Evolutionary conservation across 257 asterid species (phyloP), one percentile per base, ranked within the genome.

Genomic region (Euphrasia confusa): DNA sequence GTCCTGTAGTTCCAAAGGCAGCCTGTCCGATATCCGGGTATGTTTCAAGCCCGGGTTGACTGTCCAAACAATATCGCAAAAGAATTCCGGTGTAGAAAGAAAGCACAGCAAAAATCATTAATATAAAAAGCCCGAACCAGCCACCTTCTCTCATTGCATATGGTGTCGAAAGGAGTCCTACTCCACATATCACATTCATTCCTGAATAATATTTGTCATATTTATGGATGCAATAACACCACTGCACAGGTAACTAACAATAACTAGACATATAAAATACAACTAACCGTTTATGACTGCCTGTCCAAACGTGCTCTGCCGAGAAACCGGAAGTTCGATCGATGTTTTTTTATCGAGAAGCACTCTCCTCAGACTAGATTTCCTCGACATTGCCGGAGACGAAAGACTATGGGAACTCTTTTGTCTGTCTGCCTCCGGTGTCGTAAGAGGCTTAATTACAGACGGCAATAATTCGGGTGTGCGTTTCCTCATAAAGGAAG

Each of bases 1-100:
- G 89, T 32, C 99, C 99, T 3, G 67, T 35, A 2, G 77, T 75
- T 12, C 99, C 99, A 30, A 93, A 93, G 52, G 99, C 99, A 27
- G 97, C 99, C 71, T 89, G 97, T 55, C 99, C 99, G 58, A 93
- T 89, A 69, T 93, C 99, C 0, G 99, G 99, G 65, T 93, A 93
- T 1, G 99, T 93, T 64, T 83, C 90, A 5, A 93, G 95, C 17
- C 95, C 99, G 0, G 99, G 99, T 63, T 85, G 88, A 71, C 99
- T 93, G 70, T 93, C 99, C 84, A 89, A 78, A 65, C 99, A 89
- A 67, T 48, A 60, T 26, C 96, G 75, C 24, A 89, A 75, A 62
- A 93, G 96, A 71, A 93, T 72, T 58, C 99, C 97, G 10, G 99
- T 93, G 76, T 93, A 89, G 67, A 17, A 88, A 27, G 99, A 87